Percentiles rank a stretch among this genome's conserved stretches.
These are phyloP conservation scores for Wakefieldia striispora DNA, from an alignment of 768 basidiomycete species.

Conservation along the genomic window DNA sequence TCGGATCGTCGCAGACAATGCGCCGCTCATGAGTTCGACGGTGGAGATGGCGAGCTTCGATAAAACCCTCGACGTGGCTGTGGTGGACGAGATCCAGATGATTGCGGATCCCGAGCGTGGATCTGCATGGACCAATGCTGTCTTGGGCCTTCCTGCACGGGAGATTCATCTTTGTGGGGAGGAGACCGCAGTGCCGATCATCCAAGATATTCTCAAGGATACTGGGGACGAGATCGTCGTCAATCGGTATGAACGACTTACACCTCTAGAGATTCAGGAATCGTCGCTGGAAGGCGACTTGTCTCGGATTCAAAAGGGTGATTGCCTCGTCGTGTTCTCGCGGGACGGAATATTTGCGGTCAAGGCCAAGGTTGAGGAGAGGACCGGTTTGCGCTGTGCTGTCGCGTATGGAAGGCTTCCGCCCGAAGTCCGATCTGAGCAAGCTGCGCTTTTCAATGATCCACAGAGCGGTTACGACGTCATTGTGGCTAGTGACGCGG, in stretches of 20 bases:
- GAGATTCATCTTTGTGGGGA: constrained; percentile 97
- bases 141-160: constrained; percentile 70
- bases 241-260: constrained; percentile 82
- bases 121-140: constrained; percentile 75
- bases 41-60: constrained; percentile 80
- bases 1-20: constrained; percentile 58
- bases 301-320: constrained; percentile 66
- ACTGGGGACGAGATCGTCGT: constrained; percentile 83
- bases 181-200: constrained; percentile 83
- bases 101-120: constrained; percentile 79
- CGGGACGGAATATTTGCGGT: constrained; percentile 71
- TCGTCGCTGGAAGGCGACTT: constrained; percentile 62
- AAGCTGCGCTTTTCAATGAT: constrained; percentile 91
- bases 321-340: constrained; percentile 89
- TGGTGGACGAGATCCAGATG: constrained; percentile 98
- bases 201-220: constrained; percentile 62
- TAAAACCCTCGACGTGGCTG: constrained; percentile 66
- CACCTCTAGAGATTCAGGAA: constrained; percentile 73
- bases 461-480: constrained; percentile 81
- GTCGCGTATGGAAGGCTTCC: constrained; percentile 92
- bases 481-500: constrained; percentile 90
- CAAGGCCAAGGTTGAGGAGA: constrained; percentile 68
- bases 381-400: constrained; percentile 78
- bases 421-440: constrained; percentile 87
- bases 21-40: constrained; percentile 74